A percentile compares a stretch with the other conserved stretches of the same genome.
Evolutionary conservation across 768 basidiomycete genomes (phyloP).

Genomic region (Agrocybe praecox): DNA sequence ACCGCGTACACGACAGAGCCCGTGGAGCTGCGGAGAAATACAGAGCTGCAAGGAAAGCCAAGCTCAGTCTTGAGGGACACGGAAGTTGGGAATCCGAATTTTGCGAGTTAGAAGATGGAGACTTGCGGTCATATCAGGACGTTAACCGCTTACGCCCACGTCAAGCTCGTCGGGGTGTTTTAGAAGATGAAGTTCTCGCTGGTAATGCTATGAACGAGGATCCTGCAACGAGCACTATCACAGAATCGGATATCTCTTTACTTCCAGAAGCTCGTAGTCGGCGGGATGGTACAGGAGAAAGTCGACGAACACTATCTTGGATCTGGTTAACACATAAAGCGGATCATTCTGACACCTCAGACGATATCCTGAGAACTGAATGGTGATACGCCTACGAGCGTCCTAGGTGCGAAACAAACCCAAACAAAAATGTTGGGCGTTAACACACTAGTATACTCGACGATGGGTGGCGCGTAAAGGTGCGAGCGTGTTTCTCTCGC

Average conservation of each 20-base stretch:
- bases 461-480: no score
- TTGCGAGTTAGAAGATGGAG: constrained; percentile 1
- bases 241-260: no score
- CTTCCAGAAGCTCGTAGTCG: background rate
- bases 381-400: constrained; percentile 9
- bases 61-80: background rate
- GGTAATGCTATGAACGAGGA: background rate
- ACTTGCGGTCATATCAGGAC: constrained; percentile 15
- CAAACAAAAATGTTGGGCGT: no score
- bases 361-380: no score
- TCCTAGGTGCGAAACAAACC: no score
- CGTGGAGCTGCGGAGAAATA: constrained; percentile 8
- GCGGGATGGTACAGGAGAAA: background rate
- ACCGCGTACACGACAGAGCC: constrained; percentile 5
- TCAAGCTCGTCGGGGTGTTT: background rate
- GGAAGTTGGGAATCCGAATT: constrained; percentile 10
- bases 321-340: no score
- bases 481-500: no score
- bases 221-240: no score
- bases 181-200: constrained; percentile 1
- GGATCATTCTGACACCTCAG: no score
- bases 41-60: background rate
- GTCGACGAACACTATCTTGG: no score
- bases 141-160: background rate
- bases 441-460: no score